Base-by-base conservation (phyloP, 805 yeast species). In the Ogataea parapolymorpha region DNA sequence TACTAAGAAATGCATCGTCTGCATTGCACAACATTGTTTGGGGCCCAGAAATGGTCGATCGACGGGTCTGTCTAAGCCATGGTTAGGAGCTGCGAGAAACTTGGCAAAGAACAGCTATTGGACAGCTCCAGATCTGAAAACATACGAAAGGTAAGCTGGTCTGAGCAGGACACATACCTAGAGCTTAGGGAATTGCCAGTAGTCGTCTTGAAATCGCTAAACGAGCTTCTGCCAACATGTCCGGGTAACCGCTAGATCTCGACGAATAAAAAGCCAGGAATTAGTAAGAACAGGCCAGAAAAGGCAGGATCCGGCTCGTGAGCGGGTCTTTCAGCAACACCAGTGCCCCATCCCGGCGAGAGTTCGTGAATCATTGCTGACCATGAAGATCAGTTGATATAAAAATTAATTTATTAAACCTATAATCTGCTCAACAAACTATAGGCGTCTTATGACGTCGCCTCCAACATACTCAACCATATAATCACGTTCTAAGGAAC, bases 401-500 rank as follows among this genome's bases (percentile, higher is more conserved):
- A 12, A 1, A 13, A 15, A 13, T 22, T 23, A 22, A 14, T 29
- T 29, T 29, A 29, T 29, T 31, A 18, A 5, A 8, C 13, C 24
- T 18, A 28, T 16, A 33, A 28, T 39, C 28, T 39, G 42, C 23
- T 39, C 37, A 39, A 32, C 42, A 39, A 39, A 39, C 29, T 28
- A 27, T 32, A 27, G 12, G 18, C 16, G 8, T 20, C 26, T 28
- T 26, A 25, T 18, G 23, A 12, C 11, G 9, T 7, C 4, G 27
- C 24, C 23, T 14, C 9, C n/a, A 15, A 15, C 23, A n/a, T 13
- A 13, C 17, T 6, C 16, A 10, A 14, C 14, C 15, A 27, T 3
- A 2, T 5, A 10, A 13, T 27, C 31, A 48, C 35, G 46, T 53
- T 43, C 50, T 54, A 16, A 54, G 36, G 13, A 59, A 31, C 48